Evolutionary conservation across 352 stramenopile genomes (phyloP).

Genomic region (Lagenidium giganteum): DNA sequence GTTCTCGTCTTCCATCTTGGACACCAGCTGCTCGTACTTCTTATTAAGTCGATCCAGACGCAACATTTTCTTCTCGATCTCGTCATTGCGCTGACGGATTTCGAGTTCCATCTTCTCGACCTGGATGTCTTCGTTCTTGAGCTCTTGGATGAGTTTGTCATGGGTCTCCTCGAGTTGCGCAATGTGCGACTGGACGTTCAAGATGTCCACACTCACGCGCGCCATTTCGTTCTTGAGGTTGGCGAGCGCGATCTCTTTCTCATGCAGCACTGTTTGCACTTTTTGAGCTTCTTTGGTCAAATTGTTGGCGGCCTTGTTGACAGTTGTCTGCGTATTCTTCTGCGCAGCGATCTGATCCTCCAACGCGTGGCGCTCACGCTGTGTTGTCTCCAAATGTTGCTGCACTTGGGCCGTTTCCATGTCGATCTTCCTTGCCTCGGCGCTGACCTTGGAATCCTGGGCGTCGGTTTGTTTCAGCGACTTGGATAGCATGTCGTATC

Average conservation of each 20-base stretch:
- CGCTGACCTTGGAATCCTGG: constrained; percentile 61
- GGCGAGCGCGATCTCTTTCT: constrained; percentile 87
- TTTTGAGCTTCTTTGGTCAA: constrained; percentile 79
- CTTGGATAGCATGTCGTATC: constrained; percentile 85
- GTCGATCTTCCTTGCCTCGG: constrained; percentile 66
- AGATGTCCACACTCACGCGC: constrained; percentile 85
- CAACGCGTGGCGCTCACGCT: constrained; percentile 84
- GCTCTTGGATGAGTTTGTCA: constrained; percentile 64
- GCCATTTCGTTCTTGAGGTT: constrained; percentile 92
- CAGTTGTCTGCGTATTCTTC: constrained; percentile 86
- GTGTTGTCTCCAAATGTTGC: constrained; percentile 77
- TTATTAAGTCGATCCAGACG: constrained; percentile 91
- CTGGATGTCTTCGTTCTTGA: constrained; percentile 84
- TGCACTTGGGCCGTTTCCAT: constrained; percentile 61
- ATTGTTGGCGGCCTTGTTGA: constrained; percentile 90
- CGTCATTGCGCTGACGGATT: constrained; percentile 92
- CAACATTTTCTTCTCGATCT: constrained; percentile 96
- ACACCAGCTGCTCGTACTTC: constrained; percentile 92
- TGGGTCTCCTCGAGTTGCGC: constrained; percentile 85
- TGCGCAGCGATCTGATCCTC: constrained; percentile 79
- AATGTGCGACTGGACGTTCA: constrained; percentile 90
- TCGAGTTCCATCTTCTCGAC: constrained; percentile 92
- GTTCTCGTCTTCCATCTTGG: constrained; percentile 86
- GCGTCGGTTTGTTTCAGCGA: constrained; percentile 85
- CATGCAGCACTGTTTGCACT: constrained; percentile 67